Percentiles rank a stretch among this genome's conserved stretches.
phyloP scores from a whole-genome alignment of 2,329 filamentous ascomycete genomes.

The Colletotrichum melonis region DNA sequence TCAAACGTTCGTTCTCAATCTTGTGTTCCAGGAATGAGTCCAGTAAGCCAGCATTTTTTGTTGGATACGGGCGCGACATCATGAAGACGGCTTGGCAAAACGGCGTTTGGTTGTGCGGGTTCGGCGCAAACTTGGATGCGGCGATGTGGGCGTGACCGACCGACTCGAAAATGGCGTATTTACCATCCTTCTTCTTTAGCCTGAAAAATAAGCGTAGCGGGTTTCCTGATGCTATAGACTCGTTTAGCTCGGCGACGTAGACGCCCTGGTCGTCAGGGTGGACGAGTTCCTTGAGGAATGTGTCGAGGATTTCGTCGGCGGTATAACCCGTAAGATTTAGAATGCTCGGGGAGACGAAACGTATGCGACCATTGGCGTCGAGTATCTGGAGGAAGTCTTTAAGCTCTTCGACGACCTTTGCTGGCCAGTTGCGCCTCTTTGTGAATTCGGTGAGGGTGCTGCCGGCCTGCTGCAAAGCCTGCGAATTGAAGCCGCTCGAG shows the following conservation, averaged over 20 bases:
- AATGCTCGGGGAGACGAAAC: slow-evolving; percentile 87
- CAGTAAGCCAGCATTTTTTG: slow-evolving; percentile 84
- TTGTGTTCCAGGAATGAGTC: slow-evolving; percentile 98
- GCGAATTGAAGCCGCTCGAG: slow-evolving; percentile 47
- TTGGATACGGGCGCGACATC: slow-evolving; percentile 91
- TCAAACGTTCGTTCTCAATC: slow-evolving; percentile 91
- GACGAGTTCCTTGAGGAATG: slow-evolving; percentile 83
- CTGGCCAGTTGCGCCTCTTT: slow-evolving; percentile 81
- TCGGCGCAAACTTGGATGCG: slow-evolving; percentile 71
- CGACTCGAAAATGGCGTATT: slow-evolving; percentile 87
- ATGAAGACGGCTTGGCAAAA: slow-evolving; percentile 93
- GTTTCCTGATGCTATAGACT: slow-evolving; percentile 85
- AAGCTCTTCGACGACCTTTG: slow-evolving; percentile 89
- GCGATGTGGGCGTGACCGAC: slow-evolving; percentile 92
- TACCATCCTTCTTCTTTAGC: slow-evolving; percentile 78
- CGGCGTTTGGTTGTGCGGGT: slow-evolving; percentile 71
- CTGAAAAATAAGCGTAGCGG: slow-evolving; percentile 88
- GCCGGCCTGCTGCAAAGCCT: slow-evolving; percentile 46
- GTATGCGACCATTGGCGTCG: slow-evolving; percentile 83
- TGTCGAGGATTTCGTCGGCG: slow-evolving; percentile 76
- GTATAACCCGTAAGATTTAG: slow-evolving; percentile 81
- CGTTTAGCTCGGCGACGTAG: slow-evolving; percentile 89
- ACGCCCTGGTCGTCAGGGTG: slow-evolving; percentile 87
- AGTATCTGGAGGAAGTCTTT: slow-evolving; percentile 91
- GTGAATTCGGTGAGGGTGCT: slow-evolving; percentile 69